These are phyloP conservation scores for Cytospora mali DNA, from an alignment of 2,329 filamentous ascomycete genomes.

Conservation along the genomic window DNA sequence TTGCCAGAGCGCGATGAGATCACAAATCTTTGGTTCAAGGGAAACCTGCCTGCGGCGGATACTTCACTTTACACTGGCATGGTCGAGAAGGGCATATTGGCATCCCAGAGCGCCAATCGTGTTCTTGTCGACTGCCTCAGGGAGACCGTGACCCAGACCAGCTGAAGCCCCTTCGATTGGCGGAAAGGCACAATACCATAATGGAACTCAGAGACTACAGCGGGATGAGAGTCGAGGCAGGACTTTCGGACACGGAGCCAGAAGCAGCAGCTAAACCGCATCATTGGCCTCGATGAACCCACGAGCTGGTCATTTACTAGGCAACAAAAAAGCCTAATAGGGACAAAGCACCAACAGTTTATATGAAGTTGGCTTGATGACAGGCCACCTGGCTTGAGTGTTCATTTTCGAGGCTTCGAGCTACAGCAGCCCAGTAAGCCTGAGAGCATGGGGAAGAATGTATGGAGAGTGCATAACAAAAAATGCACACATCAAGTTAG, in stretches of 20 bases:
- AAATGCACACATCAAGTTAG: not conserved
- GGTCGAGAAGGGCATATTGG: conserved; percentile 45
- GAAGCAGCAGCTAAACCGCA: not conserved
- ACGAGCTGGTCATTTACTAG: not conserved
- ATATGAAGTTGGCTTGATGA: not conserved
- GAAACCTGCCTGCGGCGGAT: conserved; percentile 54
- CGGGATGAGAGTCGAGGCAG: not conserved
- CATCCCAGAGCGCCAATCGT: conserved; percentile 46
- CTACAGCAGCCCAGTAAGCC: not conserved
- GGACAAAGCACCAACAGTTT: not conserved
- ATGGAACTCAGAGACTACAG: not conserved
- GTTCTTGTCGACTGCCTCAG: conserved; percentile 45
- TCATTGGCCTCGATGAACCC: not conserved
- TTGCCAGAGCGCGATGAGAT: conserved; percentile 85
- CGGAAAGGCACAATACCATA: not conserved
- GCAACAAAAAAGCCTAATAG: not conserved
- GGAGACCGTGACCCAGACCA: conserved; percentile 37
- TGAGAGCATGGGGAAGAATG: not conserved
- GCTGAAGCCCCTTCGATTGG: conserved; percentile 9
- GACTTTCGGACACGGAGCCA: not conserved
- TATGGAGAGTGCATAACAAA: not conserved
- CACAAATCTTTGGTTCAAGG: conserved; percentile 93
- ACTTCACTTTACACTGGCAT: conserved; percentile 44
- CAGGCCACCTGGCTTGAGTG: not conserved
- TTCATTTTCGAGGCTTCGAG: not conserved